Evolutionary conservation across 108 stramenopile genomes (phyloP).

Genomic region (Pseudonitzschia multiseries): DNA sequence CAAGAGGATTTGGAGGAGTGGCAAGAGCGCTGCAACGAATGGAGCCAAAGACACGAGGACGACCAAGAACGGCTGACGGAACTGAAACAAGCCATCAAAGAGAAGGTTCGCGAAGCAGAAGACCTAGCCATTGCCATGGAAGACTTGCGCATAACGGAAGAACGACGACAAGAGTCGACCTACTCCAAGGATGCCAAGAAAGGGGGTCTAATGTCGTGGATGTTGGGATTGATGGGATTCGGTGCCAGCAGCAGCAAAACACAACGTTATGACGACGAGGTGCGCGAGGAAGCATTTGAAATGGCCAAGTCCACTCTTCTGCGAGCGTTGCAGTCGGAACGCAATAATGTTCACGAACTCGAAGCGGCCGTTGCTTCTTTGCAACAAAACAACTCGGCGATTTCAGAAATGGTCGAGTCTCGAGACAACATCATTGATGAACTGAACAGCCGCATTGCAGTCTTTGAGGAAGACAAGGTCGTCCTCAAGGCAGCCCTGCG

Average conservation of each 20-base stretch:
- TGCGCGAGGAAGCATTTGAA: constrained; percentile 45
- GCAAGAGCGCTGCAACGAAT: constrained; percentile 41
- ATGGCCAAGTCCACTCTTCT: constrained; percentile 74
- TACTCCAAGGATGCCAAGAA: background rate
- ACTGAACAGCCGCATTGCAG: constrained; percentile 78
- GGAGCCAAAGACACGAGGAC: constrained; percentile 27
- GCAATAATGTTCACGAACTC: constrained; percentile 73
- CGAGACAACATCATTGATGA: constrained; percentile 72
- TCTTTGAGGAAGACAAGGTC: constrained; percentile 87
- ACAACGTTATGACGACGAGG: constrained; percentile 16
- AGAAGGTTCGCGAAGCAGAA: constrained; percentile 55
- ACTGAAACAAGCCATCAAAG: constrained; percentile 44
- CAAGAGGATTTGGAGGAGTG: constrained; percentile 50
- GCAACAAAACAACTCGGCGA: constrained; percentile 79
- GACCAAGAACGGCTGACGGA: constrained; percentile 32
- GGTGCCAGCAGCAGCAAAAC: background rate
- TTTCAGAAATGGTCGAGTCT: constrained; percentile 76
- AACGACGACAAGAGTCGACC: constrained; percentile 19
- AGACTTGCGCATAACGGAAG: constrained; percentile 33
- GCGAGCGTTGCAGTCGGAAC: constrained; percentile 71
- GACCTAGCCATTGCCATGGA: constrained; percentile 52
- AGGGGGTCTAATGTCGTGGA: constrained; percentile 34
- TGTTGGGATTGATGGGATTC: constrained; percentile 36
- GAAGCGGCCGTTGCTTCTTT: constrained; percentile 52
- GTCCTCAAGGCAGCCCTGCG: constrained; percentile 82